Evolutionary conservation across 2,329 filamentous ascomycete species (phyloP).

Genomic region (Talaromyces sp.): DNA sequence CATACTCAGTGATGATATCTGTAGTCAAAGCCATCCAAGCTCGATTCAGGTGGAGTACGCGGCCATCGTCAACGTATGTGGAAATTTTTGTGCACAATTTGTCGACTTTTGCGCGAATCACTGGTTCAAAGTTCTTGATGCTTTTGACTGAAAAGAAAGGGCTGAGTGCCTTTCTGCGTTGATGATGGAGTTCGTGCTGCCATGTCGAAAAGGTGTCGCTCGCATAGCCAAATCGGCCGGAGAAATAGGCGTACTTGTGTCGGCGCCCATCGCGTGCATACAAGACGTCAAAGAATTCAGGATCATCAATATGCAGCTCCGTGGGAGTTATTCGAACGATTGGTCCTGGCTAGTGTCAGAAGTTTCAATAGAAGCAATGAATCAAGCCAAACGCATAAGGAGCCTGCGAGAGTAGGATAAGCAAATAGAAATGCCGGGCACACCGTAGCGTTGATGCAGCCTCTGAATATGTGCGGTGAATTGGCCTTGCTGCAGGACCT

Average conservation of each 20-base stretch:
- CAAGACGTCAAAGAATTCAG: slow-evolving; percentile 28
- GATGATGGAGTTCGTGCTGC: slow-evolving; percentile 32
- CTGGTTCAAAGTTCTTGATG: slow-evolving; percentile 27
- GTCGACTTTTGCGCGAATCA: slow-evolving; percentile 23
- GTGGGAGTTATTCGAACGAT: slow-evolving; percentile 33
- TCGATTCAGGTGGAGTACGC: slow-evolving; percentile 24
- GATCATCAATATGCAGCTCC: slow-evolving; percentile 33
- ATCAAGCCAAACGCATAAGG: neutral
- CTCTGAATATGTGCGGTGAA: slow-evolving; percentile 24
- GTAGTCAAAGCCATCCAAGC: slow-evolving; percentile 26
- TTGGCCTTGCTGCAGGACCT: slow-evolving; percentile 25
- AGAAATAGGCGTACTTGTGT: slow-evolving; percentile 32
- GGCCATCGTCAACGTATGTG: slow-evolving; percentile 24
- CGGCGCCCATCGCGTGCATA: slow-evolving; percentile 31
- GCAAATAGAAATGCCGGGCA: neutral
- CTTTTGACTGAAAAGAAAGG: slow-evolving; percentile 35
- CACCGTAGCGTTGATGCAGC: slow-evolving; percentile 27
- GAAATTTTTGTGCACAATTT: slow-evolving; percentile 24
- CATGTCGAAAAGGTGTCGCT: slow-evolving; percentile 33
- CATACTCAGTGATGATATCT: slow-evolving; percentile 47
- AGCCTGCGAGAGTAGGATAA: neutral
- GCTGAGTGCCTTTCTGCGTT: slow-evolving; percentile 32
- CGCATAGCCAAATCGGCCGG: slow-evolving; percentile 29
- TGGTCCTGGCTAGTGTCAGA: slow-evolving; percentile 24
- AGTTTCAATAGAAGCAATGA: neutral